Evolutionary conservation across 208 protist genomes (phyloP), one percentile per base, ranked within the genome.

Genomic region (Blastocrithidia nonstop): DNA sequence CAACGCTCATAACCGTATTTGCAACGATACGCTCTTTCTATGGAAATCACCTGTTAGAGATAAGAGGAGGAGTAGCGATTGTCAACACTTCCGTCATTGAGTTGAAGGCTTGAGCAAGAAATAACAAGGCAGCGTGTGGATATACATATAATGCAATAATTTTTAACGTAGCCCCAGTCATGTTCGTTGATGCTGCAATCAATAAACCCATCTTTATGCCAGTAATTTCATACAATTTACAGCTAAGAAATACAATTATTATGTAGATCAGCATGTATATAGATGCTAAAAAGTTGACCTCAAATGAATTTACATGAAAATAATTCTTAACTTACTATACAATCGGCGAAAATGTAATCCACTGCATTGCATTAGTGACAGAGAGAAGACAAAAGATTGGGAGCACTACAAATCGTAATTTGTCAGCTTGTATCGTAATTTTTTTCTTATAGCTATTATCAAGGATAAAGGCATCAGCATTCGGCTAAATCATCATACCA

Each of bases 201-300:
- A 73, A 8, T 15, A 83, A 57, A 1, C 69, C 69, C 1, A 60
- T 42, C 27, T 77, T 82, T 17, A 82, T 58, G 28, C 72, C 77
- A 2, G 66, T 71, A 21, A 76, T 48, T 41, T 87, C 76, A 48
- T 76, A 87, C 16, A 82, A 47, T 51, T 81, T 82, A 47, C 76
- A 87, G 48, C 71, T 87, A n/a, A 87, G 51, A 39, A 87, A 82
- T 24, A 82, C 76, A 47, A 68, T 62, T 11, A 49, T 56, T 6
- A 87, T 66, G 29, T 87, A 87, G n/a, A 70, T 60, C 28, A 87
- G 74, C 27, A 87, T 66, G 55, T 87, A 87, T 23, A 61, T 79
- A 6, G 67, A 75, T 8, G 72, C 44, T 13, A 87, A 60, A 43
- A 80, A 75, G 57, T 82, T 80, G 0, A 82, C 60, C 25, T 75